phyloP scores from a whole-genome alignment of 2,329 filamentous ascomycete genomes.

The Monilinia fructicola region DNA sequence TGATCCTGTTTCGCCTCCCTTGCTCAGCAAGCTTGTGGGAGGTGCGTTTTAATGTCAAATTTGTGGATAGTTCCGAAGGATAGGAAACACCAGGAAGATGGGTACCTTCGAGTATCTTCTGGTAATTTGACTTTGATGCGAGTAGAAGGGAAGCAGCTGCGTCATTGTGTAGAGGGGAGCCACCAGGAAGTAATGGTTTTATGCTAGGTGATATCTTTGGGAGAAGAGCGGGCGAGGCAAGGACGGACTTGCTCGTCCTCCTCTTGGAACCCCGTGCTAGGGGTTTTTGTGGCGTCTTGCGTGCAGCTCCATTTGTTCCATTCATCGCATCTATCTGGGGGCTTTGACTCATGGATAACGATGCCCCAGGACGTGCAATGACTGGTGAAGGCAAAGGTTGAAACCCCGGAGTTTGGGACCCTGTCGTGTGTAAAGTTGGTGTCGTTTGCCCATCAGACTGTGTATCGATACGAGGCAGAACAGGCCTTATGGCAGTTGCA shows the following conservation, averaged over 20 bases:
- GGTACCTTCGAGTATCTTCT: slow-evolving; percentile 93
- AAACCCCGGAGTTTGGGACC: slow-evolving; percentile 42
- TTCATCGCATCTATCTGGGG: slow-evolving; percentile 53
- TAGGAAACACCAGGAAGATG: slow-evolving; percentile 87
- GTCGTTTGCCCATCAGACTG: slow-evolving; percentile 52
- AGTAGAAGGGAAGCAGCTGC: slow-evolving; percentile 71
- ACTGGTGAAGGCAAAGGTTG: slow-evolving; percentile 48
- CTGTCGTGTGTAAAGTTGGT: slow-evolving; percentile 50
- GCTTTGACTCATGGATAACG: slow-evolving; percentile 50
- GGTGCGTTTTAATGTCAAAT: slow-evolving; percentile 92
- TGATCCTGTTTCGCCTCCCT: slow-evolving; percentile 91
- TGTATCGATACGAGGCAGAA: slow-evolving; percentile 52
- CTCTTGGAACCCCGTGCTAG: slow-evolving; percentile 64
- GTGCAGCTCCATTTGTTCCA: slow-evolving; percentile 46
- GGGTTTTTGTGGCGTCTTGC: slow-evolving; percentile 55
- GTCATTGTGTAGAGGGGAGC: slow-evolving; percentile 50
- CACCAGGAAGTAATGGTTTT: slow-evolving; percentile 76
- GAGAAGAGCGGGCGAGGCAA: slow-evolving; percentile 81
- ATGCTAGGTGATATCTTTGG: slow-evolving; percentile 93
- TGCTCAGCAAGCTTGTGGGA: slow-evolving; percentile 98
- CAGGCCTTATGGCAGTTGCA: slow-evolving; percentile 50
- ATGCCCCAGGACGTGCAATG: slow-evolving; percentile 41
- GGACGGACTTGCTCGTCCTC: slow-evolving; percentile 67
- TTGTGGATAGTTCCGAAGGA: slow-evolving; percentile 86
- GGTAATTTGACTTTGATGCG: slow-evolving; percentile 95